phyloP scores from a whole-genome alignment of 2,329 filamentous ascomycete genomes.

The Celoporthe dispersa region DNA sequence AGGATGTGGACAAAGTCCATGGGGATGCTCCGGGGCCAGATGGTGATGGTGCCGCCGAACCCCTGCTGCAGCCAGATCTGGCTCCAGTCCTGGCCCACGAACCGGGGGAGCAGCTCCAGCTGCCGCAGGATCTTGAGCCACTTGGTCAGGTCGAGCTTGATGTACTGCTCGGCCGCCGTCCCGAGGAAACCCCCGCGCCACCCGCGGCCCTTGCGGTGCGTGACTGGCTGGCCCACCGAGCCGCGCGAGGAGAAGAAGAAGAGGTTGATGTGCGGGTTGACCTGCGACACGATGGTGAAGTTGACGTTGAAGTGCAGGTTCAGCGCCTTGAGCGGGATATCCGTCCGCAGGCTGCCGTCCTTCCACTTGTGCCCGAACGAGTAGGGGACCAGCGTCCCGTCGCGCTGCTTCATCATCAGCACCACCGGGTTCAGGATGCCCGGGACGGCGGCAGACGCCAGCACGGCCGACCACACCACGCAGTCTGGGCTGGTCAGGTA shows the following conservation, averaged over 20 bases:
- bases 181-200: slow-evolving; percentile 97
- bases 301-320: slow-evolving; percentile 99
- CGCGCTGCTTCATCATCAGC: slow-evolving; percentile 82
- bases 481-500: slow-evolving; percentile 95
- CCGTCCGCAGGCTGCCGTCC: slow-evolving; percentile 89
- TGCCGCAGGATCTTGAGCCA: slow-evolving; percentile 96
- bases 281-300: slow-evolving; percentile 86
- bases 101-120: slow-evolving; percentile 86
- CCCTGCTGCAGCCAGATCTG: slow-evolving; percentile 89
- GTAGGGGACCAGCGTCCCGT: slow-evolving; percentile 82
- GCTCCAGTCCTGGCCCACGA: slow-evolving; percentile 93
- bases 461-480: slow-evolving; percentile 95
- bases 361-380: slow-evolving; percentile 99
- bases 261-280: slow-evolving; percentile 97
- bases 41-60: slow-evolving; percentile 92
- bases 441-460: slow-evolving; percentile 93
- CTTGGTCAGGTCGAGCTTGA: slow-evolving; percentile 96
- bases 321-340: slow-evolving; percentile 91
- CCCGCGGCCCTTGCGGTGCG: slow-evolving; percentile 87
- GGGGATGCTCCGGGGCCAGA: slow-evolving; percentile 83
- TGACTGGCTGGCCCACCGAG: slow-evolving; percentile 89
- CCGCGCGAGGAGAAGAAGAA: slow-evolving; percentile 98
- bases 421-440: slow-evolving; percentile 96
- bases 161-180: slow-evolving; percentile 88
- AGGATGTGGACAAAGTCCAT: slow-evolving; percentile 88